Evolutionary conservation across 495 filamentous ascomycete species (phyloP).

Genomic region (Apiosordaria backusii): DNA sequence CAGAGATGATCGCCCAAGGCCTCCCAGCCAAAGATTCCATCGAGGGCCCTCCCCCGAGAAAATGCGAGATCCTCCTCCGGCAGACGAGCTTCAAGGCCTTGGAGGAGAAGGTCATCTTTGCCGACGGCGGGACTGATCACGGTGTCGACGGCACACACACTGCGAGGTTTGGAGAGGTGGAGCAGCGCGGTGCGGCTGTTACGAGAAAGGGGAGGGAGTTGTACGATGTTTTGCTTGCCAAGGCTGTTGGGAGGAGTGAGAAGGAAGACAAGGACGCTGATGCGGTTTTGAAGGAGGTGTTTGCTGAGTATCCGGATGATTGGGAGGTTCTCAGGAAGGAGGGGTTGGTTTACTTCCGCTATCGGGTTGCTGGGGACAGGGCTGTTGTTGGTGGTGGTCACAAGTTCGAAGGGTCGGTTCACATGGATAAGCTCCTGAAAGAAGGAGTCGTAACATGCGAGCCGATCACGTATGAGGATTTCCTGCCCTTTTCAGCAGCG

Average conservation of each 20-base stretch:
- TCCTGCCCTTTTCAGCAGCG: constrained; percentile 42
- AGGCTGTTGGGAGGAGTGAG: constrained; percentile 15
- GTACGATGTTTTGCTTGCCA: constrained; percentile 36
- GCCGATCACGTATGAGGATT: constrained; percentile 45
- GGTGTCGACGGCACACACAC: constrained; percentile 37
- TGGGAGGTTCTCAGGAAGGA: constrained; percentile 26
- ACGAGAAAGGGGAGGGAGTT: constrained; percentile 38
- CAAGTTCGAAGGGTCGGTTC: not conserved
- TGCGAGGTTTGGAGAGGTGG: constrained; percentile 45
- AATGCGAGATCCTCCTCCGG: constrained; percentile 39
- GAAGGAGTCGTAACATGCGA: constrained; percentile 26
- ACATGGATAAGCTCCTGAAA: constrained; percentile 28
- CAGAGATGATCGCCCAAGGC: constrained; percentile 31
- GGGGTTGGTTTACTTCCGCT: constrained; percentile 36
- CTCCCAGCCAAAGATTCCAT: constrained; percentile 41
- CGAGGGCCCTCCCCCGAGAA: constrained; percentile 39
- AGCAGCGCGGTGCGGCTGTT: constrained; percentile 42
- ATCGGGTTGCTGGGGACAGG: constrained; percentile 13
- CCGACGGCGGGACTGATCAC: not conserved
- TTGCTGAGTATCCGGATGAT: constrained; percentile 35
- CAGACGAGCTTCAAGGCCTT: constrained; percentile 46
- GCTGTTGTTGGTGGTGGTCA: not conserved
- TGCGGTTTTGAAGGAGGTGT: constrained; percentile 22
- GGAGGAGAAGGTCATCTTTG: constrained; percentile 39
- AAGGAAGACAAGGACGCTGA: constrained; percentile 27